phyloP scores from a whole-genome alignment of 345 rosid genomes.

The Eucalyptus shirleyi region DNA sequence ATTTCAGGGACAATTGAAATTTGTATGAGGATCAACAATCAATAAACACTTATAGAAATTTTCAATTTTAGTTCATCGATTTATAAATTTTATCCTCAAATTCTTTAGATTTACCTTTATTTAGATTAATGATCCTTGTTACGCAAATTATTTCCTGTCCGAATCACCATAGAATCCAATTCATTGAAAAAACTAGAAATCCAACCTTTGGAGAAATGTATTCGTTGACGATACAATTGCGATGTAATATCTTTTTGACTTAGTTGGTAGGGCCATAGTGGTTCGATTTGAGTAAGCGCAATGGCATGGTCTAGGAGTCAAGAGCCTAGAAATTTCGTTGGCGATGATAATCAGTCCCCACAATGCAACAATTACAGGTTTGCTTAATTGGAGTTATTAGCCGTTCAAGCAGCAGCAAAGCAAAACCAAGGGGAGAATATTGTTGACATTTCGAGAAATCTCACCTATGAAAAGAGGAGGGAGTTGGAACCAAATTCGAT shows the following conservation, averaged over 20 bases:
- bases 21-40: no score
- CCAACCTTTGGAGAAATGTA: background rate
- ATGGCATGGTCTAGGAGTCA: background rate
- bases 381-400: background rate
- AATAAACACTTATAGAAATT: fast-evolving
- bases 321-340: fast-evolving
- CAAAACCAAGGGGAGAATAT: background rate
- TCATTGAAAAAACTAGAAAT: background rate
- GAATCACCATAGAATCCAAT: fast-evolving
- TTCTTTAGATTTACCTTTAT: background rate
- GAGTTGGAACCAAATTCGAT: background rate
- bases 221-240: background rate
- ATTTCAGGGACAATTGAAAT: no score
- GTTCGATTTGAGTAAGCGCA: background rate
- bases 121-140: no score
- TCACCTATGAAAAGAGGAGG: background rate
- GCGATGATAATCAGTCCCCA: background rate
- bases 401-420: no score
- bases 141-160: background rate
- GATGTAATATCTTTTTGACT: no score
- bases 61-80: no score
- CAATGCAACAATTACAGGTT: background rate
- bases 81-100: background rate
- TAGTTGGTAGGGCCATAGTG: background rate
- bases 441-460: background rate